Evolutionary conservation across 1,284 basidiomycete genomes (phyloP).

Genomic region (Athelia psychrophila): DNA sequence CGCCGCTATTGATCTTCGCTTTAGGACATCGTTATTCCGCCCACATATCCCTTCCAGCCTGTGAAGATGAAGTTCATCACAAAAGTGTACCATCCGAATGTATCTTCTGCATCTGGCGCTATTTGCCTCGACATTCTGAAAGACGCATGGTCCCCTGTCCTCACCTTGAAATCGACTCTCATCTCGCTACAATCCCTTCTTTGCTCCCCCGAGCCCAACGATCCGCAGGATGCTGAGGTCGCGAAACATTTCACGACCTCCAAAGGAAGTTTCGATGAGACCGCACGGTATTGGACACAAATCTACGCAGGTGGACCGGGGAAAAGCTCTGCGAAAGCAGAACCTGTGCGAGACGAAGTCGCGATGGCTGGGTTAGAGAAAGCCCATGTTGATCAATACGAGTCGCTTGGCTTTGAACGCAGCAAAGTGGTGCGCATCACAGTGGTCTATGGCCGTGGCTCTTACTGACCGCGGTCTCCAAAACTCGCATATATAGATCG

Average conservation of each 20-base stretch:
- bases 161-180: conserved; percentile 95
- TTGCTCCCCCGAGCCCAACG: conserved; percentile 95
- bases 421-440: conserved; percentile 67
- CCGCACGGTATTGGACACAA: conserved; percentile 93
- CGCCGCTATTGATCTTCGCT: conserved; percentile 2
- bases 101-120: conserved; percentile 91
- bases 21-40: conserved; percentile 94
- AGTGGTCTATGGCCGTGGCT: conserved; percentile 4
- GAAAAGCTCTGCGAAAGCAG: conserved; percentile 28
- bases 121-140: conserved; percentile 89
- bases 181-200: conserved; percentile 94
- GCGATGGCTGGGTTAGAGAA: conserved; percentile 74
- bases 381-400: conserved; percentile 74
- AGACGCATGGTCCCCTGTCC: conserved; percentile 91
- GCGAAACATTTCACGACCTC: conserved; percentile 96
- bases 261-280: conserved; percentile 85
- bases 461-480: conserved; percentile 1
- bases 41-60: conserved; percentile 94
- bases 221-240: conserved; percentile 98
- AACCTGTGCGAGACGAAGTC: conserved; percentile 50
- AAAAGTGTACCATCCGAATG: conserved; percentile 97
- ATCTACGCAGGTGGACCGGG: conserved; percentile 79
- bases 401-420: conserved; percentile 70
- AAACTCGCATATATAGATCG: conserved; percentile 52
- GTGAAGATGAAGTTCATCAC: conserved; percentile 99